Percentiles rank a stretch among this genome's conserved stretches.
These are phyloP conservation scores for Firmiana major DNA, from an alignment of 345 rosid species.

Conservation along the genomic window DNA sequence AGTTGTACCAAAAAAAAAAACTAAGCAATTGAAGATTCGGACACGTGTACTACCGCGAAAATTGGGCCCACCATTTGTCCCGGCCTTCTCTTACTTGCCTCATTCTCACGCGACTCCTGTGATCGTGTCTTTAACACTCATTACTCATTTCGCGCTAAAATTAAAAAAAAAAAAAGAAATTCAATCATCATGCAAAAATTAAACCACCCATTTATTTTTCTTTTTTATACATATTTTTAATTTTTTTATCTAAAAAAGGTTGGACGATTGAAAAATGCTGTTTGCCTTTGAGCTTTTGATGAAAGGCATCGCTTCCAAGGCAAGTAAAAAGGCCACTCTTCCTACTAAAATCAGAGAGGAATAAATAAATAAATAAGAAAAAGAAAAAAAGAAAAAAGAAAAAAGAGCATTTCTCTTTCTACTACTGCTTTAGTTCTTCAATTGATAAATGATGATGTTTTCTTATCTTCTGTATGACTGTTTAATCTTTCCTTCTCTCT, in stretches of 20 bases:
- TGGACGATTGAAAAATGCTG: neutral
- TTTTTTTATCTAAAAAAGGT: neutral
- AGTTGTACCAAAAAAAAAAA: too few relatives aligned
- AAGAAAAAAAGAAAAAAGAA: neutral
- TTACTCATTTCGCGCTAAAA: conserved; percentile 9
- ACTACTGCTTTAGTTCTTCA: neutral
- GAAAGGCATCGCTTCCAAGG: conserved; percentile 52
- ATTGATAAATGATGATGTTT: conserved; percentile 15
- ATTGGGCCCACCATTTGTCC: neutral
- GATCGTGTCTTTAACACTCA: conserved; percentile 4
- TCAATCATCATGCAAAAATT: neutral
- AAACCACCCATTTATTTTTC: neutral
- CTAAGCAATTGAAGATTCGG: neutral
- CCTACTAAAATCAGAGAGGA: conserved; percentile 7
- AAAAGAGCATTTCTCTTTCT: neutral
- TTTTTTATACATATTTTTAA: neutral
- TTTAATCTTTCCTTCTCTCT: neutral
- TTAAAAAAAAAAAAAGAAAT: neutral
- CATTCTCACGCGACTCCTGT: conserved; percentile 13
- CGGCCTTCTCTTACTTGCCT: neutral
- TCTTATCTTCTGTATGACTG: neutral
- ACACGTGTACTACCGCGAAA: conserved; percentile 3
- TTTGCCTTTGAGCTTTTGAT: conserved; percentile 27
- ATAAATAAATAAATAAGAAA: neutral
- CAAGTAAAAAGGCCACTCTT: conserved; percentile 24